Evolutionary conservation across 305 asterid genomes (phyloP).

Genomic region (Striga hermonthica): DNA sequence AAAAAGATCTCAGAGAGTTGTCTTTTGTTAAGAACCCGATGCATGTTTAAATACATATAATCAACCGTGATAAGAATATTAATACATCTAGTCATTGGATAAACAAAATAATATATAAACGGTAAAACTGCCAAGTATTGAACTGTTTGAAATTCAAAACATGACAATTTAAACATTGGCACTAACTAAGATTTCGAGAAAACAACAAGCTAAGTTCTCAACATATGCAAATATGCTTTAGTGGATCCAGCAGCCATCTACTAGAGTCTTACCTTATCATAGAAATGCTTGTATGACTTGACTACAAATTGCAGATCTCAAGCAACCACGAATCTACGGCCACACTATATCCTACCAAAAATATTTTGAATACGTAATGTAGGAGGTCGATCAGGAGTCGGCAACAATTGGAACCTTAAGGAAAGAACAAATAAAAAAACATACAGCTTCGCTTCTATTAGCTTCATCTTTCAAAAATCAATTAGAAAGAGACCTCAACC

Average conservation of each 20-base stretch:
- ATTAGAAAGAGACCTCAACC: conserved; percentile 11
- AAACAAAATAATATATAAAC: too few species aligned
- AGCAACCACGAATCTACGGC: conserved; percentile 9
- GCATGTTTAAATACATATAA: too few species aligned
- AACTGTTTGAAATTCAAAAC: too few species aligned
- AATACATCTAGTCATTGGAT: too few species aligned
- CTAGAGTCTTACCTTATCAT: not conserved
- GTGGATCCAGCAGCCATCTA: not conserved
- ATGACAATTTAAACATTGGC: too few species aligned
- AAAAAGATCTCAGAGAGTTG: too few species aligned
- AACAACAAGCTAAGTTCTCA: not conserved
- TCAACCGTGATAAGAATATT: too few species aligned
- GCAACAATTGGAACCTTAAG: not conserved
- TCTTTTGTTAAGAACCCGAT: too few species aligned
- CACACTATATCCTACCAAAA: conserved; percentile 5
- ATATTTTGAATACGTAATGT: not conserved
- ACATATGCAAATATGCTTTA: not conserved
- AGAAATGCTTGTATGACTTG: not conserved
- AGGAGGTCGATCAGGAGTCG: not conserved
- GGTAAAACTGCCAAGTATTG: too few species aligned
- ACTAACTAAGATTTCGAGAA: not conserved
- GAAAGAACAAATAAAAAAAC: not conserved
- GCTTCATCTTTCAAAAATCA: not conserved
- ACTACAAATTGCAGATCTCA: conserved; percentile 20
- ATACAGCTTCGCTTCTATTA: not conserved